These are phyloP conservation scores for Cladosporium austrohemisphaericum DNA, from an alignment of 2,329 filamentous ascomycete species.

Conservation along the genomic window DNA sequence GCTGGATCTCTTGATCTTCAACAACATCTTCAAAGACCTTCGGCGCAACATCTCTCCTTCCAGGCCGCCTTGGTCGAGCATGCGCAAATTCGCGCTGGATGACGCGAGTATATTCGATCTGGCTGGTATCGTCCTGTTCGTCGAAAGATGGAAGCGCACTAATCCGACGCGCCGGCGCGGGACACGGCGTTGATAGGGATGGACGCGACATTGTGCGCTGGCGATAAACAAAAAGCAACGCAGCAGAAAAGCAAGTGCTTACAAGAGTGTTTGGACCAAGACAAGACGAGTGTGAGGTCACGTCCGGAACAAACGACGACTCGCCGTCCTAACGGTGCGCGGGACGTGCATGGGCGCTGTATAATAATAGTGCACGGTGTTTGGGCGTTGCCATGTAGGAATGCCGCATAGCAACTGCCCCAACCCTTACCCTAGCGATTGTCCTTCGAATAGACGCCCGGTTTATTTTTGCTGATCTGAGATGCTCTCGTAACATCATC, in stretches of 20 bases:
- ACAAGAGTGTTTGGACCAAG: neutral
- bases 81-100: slow-evolving; percentile 27
- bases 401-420: too few species aligned
- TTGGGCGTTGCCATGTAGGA: too few species aligned
- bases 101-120: slow-evolving; percentile 32
- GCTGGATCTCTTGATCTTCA: slow-evolving; percentile 25
- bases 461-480: too few species aligned
- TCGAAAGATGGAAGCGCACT: slow-evolving; percentile 4
- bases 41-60: slow-evolving; percentile 21
- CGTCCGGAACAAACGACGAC: neutral
- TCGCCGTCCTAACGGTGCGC: slow-evolving; percentile 3
- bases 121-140: slow-evolving; percentile 23
- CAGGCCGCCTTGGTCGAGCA: slow-evolving; percentile 25
- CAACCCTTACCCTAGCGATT: too few species aligned
- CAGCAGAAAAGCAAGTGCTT: neutral
- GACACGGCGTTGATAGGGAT: slow-evolving; percentile 28
- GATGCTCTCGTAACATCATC: too few species aligned
- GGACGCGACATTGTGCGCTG: slow-evolving; percentile 21
- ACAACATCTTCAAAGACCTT: slow-evolving; percentile 34
- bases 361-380: neutral
- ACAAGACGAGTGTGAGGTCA: neutral
- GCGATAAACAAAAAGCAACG: neutral
- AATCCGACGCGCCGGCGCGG: slow-evolving; percentile 21
- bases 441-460: too few species aligned
- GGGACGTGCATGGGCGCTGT: neutral